Percentiles rank a stretch among this genome's conserved stretches.
Conservation (phyloP, 2,329 filamentous ascomycete species). For the Epichloe typhina region DNA sequence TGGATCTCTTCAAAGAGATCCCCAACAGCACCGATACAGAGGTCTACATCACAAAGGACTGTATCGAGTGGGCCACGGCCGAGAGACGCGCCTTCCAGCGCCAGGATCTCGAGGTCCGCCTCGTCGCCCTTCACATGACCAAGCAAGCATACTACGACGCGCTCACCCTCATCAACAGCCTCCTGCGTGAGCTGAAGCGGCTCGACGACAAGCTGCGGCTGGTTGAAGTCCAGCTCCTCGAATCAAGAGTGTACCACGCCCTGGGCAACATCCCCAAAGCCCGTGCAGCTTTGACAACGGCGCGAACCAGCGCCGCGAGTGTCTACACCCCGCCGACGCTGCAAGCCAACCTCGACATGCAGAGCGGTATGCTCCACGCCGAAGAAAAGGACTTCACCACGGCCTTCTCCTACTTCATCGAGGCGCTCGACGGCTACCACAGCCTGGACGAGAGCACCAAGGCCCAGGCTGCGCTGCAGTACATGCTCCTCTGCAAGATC, state of each 20-base stretch:
- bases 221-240: slow-evolving; percentile 93
- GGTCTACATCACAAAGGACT: slow-evolving; percentile 91
- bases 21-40: slow-evolving; percentile 91
- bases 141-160: slow-evolving; percentile 98
- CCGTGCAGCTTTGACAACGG: slow-evolving; percentile 84
- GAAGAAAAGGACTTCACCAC: slow-evolving; percentile 99
- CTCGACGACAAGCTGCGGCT: slow-evolving; percentile 96
- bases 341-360: slow-evolving; percentile 96
- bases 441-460: slow-evolving; percentile 76
- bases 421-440: slow-evolving; percentile 94
- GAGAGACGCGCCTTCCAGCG: slow-evolving; percentile 92
- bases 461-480: slow-evolving; percentile 95
- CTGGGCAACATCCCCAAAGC: slow-evolving; percentile 94
- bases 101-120: slow-evolving; percentile 92
- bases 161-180: slow-evolving; percentile 87
- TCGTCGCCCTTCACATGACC: slow-evolving; percentile 88
- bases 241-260: slow-evolving; percentile 94
- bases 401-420: slow-evolving; percentile 97
- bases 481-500: slow-evolving; percentile 99
- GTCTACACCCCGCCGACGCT: slow-evolving; percentile 94
- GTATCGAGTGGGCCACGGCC: slow-evolving; percentile 96
- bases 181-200: slow-evolving; percentile 92
- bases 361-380: slow-evolving; percentile 96
- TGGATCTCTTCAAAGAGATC: slow-evolving; percentile 89
- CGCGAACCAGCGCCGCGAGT: slow-evolving; percentile 86